These are phyloP conservation scores for Lotmaria passim DNA, from an alignment of 208 protist genomes.

Conservation along the genomic window DNA sequence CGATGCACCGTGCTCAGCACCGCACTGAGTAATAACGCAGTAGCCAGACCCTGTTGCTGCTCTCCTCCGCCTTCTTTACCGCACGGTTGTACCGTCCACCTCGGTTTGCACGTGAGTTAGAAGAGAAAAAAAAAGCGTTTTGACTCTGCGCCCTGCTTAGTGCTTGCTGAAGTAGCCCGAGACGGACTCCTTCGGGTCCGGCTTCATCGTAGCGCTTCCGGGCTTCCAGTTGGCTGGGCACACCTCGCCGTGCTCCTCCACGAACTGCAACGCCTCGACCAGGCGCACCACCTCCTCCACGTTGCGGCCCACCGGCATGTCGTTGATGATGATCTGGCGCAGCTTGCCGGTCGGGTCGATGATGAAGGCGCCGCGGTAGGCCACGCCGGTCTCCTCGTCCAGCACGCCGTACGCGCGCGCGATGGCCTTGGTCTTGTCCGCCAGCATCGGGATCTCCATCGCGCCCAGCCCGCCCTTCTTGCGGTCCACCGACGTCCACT, in stretches of 20 bases:
- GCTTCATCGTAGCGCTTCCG: slow-evolving; percentile 91
- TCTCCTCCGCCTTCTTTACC: no score
- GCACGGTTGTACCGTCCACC: no score
- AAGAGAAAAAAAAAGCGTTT: no score
- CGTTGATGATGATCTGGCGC: slow-evolving; percentile 95
- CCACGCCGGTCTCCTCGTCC: slow-evolving; percentile 88
- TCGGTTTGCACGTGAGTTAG: no score
- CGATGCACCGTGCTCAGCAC: no score
- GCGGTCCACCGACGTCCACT: slow-evolving; percentile 95
- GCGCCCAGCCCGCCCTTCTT: slow-evolving; percentile 97
- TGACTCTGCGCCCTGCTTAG: no score
- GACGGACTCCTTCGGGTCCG: slow-evolving; percentile 89
- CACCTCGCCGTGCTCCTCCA: slow-evolving; percentile 95
- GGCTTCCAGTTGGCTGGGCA: slow-evolving; percentile 96
- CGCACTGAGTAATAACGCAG: no score
- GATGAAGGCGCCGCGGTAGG: slow-evolving; percentile 96
- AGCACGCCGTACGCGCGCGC: slow-evolving; percentile 93
- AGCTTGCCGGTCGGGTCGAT: slow-evolving; percentile 94
- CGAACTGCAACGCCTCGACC: slow-evolving; percentile 96
- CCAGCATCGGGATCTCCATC: slow-evolving; percentile 96
- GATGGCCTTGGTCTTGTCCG: slow-evolving; percentile 95
- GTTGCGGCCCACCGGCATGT: slow-evolving; percentile 95
- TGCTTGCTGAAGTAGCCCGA: slow-evolving; percentile 26
- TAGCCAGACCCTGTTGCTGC: no score
- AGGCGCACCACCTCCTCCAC: slow-evolving; percentile 96